A percentile compares a stretch with the other conserved stretches of the same genome.
Evolutionary conservation across 768 basidiomycete genomes (phyloP).

Genomic region (Galerina sulciceps): DNA sequence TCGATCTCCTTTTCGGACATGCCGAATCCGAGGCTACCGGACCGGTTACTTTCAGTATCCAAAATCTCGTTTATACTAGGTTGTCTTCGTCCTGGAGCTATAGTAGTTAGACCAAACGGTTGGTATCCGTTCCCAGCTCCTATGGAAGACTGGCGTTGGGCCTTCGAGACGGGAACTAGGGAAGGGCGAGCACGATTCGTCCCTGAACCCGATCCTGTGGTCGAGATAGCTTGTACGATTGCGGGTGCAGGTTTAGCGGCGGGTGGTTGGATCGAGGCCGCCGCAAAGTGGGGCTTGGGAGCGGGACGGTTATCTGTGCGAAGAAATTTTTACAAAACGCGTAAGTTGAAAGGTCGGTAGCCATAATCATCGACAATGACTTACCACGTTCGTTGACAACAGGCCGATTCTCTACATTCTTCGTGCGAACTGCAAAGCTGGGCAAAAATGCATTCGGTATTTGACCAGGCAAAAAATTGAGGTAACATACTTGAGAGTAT

Average conservation of each 20-base stretch:
- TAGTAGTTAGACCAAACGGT: conserved; percentile 37
- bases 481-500: conserved; percentile 79
- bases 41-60: conserved; percentile 33
- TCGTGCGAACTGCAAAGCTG: conserved; percentile 81
- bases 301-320: conserved; percentile 59
- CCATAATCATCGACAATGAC: conserved; percentile 16
- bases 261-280: conserved; percentile 48
- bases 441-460: neutral
- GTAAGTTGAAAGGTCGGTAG: conserved; percentile 16
- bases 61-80: conserved; percentile 27
- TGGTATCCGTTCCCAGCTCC: conserved; percentile 39
- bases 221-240: conserved; percentile 45
- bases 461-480: neutral
- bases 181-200: conserved; percentile 34
- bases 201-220: conserved; percentile 32
- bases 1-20: conserved; percentile 77
- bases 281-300: conserved; percentile 70
- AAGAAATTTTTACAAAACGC: conserved; percentile 12
- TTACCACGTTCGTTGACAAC: conserved; percentile 78
- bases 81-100: conserved; percentile 14
- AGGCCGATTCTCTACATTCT: conserved; percentile 85
- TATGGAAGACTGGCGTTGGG: conserved; percentile 39
- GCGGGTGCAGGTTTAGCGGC: conserved; percentile 50
- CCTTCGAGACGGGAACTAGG: conserved; percentile 39
- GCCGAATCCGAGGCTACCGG: conserved; percentile 39